phyloP scores from a whole-genome alignment of 1,139 yeast species.

The Sugiyamaella novakii region DNA sequence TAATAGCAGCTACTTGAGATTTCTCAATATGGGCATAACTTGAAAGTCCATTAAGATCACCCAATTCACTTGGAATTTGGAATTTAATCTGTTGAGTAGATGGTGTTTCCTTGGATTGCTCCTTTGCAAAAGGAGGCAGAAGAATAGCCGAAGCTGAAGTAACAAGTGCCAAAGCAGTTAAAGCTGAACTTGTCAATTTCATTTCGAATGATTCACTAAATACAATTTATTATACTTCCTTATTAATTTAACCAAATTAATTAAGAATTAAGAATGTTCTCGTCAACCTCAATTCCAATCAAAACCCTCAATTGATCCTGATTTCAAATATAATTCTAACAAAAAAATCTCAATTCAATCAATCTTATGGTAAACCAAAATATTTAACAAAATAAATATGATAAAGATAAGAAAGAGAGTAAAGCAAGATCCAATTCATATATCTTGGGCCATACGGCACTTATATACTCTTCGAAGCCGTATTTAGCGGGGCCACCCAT shows the following conservation, averaged over 20 bases:
- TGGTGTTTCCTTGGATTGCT: not conserved
- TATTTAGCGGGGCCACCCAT: no score
- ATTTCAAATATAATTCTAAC: no score
- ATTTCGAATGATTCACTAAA: not conserved
- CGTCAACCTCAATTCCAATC: no score
- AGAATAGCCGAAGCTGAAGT: slow-evolving; percentile 14
- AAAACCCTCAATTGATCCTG: no score
- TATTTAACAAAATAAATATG: not conserved
- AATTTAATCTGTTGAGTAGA: slow-evolving; percentile 18
- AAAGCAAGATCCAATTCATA: not conserved
- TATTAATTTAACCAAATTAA: no score
- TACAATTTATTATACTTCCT: no score
- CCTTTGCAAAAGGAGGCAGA: slow-evolving; percentile 10
- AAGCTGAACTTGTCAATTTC: slow-evolving; percentile 9
- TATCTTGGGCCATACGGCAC: slow-evolving; percentile 4
- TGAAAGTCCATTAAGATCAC: slow-evolving; percentile 11
- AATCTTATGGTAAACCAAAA: slow-evolving; percentile 12
- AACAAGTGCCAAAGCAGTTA: slow-evolving; percentile 10
- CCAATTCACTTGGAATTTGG: slow-evolving; percentile 23
- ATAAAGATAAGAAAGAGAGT: no score
- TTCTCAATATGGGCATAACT: slow-evolving; percentile 17
- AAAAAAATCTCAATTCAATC: no score
- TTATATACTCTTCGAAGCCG: slow-evolving; percentile 9
- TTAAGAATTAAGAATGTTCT: no score
- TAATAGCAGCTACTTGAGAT: slow-evolving; percentile 21